A percentile compares a stretch with the other conserved stretches of the same genome.
Conservation (phyloP, 352 stramenopile species). For the Phytophthora hibernalis region DNA sequence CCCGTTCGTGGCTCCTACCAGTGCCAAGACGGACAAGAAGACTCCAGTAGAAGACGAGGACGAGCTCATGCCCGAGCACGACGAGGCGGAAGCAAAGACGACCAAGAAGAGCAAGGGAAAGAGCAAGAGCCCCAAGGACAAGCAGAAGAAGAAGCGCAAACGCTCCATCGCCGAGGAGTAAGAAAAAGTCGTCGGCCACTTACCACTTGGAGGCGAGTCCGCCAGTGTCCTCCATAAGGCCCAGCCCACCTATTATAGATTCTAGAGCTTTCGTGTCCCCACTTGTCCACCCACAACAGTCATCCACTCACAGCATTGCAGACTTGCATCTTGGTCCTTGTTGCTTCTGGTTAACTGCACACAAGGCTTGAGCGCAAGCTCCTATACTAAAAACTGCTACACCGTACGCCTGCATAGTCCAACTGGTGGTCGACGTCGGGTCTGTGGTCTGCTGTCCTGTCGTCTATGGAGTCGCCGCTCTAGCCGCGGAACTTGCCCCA, state of each 20-base stretch:
- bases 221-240: slow-evolving; percentile 10
- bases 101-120: slow-evolving; percentile 29
- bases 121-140: slow-evolving; percentile 52
- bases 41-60: slow-evolving; percentile 24
- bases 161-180: slow-evolving; percentile 41
- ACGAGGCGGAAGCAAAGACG: slow-evolving; percentile 28
- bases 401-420: slow-evolving; percentile 3
- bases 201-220: slow-evolving; percentile 15
- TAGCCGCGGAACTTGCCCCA: slow-evolving; percentile 96
- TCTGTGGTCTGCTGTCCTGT: slow-evolving; percentile 37
- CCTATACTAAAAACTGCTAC: slow-evolving; percentile 49
- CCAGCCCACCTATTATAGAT: slow-evolving; percentile 47
- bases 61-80: slow-evolving; percentile 39
- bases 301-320: slow-evolving; percentile 12
- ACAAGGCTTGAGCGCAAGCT: slow-evolving; percentile 22
- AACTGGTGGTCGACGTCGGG: not conserved
- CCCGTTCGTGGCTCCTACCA: slow-evolving; percentile 29
- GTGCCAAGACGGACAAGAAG: slow-evolving; percentile 42
- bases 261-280: slow-evolving; percentile 43
- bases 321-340: slow-evolving; percentile 33
- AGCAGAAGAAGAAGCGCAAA: slow-evolving; percentile 70
- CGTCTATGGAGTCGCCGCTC: slow-evolving; percentile 38
- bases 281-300: not conserved
- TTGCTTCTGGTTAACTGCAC: slow-evolving; percentile 26
- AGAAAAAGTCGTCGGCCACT: slow-evolving; percentile 27